Base-by-base conservation (phyloP, 2,329 filamentous ascomycete species). In the Pseudocercospora macadamiae region DNA sequence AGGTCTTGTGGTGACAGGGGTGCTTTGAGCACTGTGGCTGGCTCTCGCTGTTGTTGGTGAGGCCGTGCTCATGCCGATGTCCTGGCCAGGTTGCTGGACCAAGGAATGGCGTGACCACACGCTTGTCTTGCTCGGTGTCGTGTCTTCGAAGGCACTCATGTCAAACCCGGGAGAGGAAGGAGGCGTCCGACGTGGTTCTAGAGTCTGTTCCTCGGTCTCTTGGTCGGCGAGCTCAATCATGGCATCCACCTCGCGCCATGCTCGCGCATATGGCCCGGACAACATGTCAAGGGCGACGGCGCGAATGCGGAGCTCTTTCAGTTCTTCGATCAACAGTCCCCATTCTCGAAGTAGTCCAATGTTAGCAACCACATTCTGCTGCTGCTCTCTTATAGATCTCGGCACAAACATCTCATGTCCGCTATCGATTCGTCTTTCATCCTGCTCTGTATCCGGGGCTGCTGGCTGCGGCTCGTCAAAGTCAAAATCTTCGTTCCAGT, bases 401-500 rank as follows among this genome's bases (percentile, higher is more conserved):
- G 91, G 91, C 21, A 96, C 88, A n/a, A 88, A 75, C 85, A 91
- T 89, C 2, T 70, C 73, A 48, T 77, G 72, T 19, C 75, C 76
- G 63, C 77, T 80, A 69, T 81, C 72, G 54, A 77, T 69, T 14
- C 76, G 71, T 56, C 74, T 75, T 30, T 76, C 76, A 21, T 74
- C 71, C 21, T 67, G 66, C 21, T 66, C 63, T 2, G 54, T 42
- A 25, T 67, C 66, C 42, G 82, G 79, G 23, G 79, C 75, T 3
- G 67, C 62, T 3, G 64, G 39, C 3, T 63, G 60, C 3, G 62
- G 63, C 48, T 86, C 83, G 19, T 83, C 82, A 70, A 93, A 93
- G 60, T 93, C 89, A 67, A 96, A 95, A 72, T 96, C 91, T 63
- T 93, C 89, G 67, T 93, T 91, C 91, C 91, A 96, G 69, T 95